Conservation (phyloP, 805 yeast genomes). For the Teunomyces kruisii region DNA sequence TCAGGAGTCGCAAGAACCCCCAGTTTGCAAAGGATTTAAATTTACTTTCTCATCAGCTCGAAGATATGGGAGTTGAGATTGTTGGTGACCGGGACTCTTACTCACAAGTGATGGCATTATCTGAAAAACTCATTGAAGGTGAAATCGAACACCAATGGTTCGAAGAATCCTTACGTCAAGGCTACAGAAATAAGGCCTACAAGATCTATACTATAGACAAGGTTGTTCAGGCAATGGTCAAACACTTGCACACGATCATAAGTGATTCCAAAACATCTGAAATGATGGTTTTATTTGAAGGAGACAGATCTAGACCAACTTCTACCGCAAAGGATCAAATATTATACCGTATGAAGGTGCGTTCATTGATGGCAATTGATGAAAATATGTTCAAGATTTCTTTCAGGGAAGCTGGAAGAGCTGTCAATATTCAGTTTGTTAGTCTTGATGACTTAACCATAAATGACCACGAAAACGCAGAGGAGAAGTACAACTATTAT, state of each 20-base stretch:
- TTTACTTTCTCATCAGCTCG: slow-evolving; percentile 74
- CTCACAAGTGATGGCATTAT: slow-evolving; percentile 69
- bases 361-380: slow-evolving; percentile 72
- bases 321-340: slow-evolving; percentile 88
- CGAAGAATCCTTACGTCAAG: slow-evolving; percentile 94
- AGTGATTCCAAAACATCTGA: slow-evolving; percentile 80
- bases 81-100: slow-evolving; percentile 65
- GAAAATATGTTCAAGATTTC: slow-evolving; percentile 92
- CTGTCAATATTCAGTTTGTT: slow-evolving; percentile 74
- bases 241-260: slow-evolving; percentile 83
- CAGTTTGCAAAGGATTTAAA: slow-evolving; percentile 87
- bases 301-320: slow-evolving; percentile 61
- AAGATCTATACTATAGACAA: slow-evolving; percentile 91
- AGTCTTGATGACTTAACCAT: slow-evolving; percentile 87
- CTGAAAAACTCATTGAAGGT: slow-evolving; percentile 80
- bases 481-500: slow-evolving; percentile 90
- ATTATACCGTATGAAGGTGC: slow-evolving; percentile 82
- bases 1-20: slow-evolving; percentile 59
- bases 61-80: slow-evolving; percentile 76
- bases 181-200: slow-evolving; percentile 89
- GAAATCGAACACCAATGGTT: slow-evolving; percentile 92
- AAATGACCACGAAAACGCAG: slow-evolving; percentile 63
- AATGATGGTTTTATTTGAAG: slow-evolving; percentile 76
- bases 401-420: slow-evolving; percentile 52
- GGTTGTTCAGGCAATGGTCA: slow-evolving; percentile 68